These are phyloP conservation scores for Penstemon eatonii DNA, from an alignment of 257 asterid genomes.

Conservation along the genomic window DNA sequence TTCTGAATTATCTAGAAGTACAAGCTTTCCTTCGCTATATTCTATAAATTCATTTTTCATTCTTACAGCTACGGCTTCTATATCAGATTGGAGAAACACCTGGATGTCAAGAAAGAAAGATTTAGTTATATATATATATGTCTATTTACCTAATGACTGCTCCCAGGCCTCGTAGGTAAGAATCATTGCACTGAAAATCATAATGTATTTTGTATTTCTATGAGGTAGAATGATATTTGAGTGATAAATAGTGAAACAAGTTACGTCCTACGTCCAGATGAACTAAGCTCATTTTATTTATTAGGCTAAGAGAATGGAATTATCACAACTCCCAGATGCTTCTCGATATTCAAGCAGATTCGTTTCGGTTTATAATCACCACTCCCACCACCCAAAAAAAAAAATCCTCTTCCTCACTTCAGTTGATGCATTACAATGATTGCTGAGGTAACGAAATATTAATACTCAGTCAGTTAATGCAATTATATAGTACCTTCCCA, in stretches of 20 bases:
- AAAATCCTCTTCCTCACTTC: neutral
- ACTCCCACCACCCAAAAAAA: neutral
- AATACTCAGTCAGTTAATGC: neutral
- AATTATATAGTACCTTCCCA: slow-evolving; percentile 60
- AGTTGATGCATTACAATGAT: neutral
- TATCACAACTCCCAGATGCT: neutral
- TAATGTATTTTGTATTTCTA: neutral
- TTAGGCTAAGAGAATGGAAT: neutral
- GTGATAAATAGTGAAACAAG: neutral
- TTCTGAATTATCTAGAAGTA: slow-evolving; percentile 33
- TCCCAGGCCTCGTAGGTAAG: neutral
- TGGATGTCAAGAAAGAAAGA: slow-evolving; percentile 32
- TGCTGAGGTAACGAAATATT: neutral
- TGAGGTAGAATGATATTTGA: neutral
- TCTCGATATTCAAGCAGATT: neutral
- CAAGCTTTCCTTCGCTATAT: slow-evolving; percentile 66
- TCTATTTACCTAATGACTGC: slow-evolving; percentile 10
- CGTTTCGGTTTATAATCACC: slow-evolving; percentile 2
- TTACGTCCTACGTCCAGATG: neutral
- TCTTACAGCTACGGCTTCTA: slow-evolving; percentile 68
- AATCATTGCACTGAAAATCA: neutral
- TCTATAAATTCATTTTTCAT: slow-evolving; percentile 70
- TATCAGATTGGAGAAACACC: slow-evolving; percentile 93
- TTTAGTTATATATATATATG: neutral
- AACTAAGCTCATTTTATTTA: neutral